These are phyloP conservation scores for Trypanosoma melophagium DNA, from an alignment of 208 protist genomes.

Conservation along the genomic window DNA sequence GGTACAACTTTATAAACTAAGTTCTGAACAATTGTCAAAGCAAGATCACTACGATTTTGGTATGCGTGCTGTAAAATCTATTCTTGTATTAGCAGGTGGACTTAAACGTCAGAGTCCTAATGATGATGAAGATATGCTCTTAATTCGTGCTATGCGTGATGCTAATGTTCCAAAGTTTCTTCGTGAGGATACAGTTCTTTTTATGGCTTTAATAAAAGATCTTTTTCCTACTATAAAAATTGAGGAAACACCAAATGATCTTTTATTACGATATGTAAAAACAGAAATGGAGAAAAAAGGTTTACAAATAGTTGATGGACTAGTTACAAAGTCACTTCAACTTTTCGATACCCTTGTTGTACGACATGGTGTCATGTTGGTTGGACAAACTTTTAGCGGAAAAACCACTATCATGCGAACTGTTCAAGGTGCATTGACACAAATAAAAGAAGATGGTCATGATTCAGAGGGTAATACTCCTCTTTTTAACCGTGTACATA, in stretches of 20 bases:
- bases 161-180: constrained; percentile 95
- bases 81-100: constrained; percentile 94
- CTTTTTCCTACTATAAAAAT: constrained; percentile 91
- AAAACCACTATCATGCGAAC: constrained; percentile 90
- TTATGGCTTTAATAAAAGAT: constrained; percentile 93
- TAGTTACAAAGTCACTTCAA: constrained; percentile 91
- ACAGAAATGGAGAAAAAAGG: constrained; percentile 65
- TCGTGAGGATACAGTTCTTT: constrained; percentile 93
- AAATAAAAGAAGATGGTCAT: constrained; percentile 73
- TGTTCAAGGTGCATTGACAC: constrained; percentile 81
- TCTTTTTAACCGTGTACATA: constrained; percentile 83
- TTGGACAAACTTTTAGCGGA: constrained; percentile 94
- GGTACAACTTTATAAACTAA: constrained; percentile 96
- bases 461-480: constrained; percentile 61
- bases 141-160: constrained; percentile 94
- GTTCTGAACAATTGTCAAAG: constrained; percentile 95
- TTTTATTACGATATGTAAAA: constrained; percentile 80
- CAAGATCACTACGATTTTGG: constrained; percentile 97
- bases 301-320: constrained; percentile 79
- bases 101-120: constrained; percentile 89
- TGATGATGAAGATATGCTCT: constrained; percentile 93
- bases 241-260: constrained; percentile 73
- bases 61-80: constrained; percentile 96
- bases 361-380: constrained; percentile 94
- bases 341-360: constrained; percentile 93